A percentile compares a stretch with the other conserved stretches of the same genome.
Evolutionary conservation across 2,329 filamentous ascomycete genomes (phyloP).

Genomic region (Nannizzia gypsea): DNA sequence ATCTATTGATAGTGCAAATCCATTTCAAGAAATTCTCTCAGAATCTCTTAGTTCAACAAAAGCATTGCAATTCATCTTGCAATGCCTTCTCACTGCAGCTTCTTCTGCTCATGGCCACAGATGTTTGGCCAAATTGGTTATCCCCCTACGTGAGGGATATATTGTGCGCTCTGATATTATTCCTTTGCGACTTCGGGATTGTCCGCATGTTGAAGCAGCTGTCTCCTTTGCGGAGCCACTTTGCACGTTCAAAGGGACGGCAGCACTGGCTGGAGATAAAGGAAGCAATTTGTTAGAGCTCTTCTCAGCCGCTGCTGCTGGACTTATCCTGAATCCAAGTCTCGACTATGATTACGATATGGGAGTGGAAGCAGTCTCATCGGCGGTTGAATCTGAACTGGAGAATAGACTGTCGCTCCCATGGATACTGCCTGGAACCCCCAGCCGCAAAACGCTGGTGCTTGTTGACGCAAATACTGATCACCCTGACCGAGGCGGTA

Average conservation of each 20-base stretch:
- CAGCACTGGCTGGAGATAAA: not conserved
- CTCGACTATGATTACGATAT: not conserved
- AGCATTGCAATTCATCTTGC: not conserved
- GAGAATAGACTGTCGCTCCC: constrained; percentile 5
- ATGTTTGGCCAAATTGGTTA: not conserved
- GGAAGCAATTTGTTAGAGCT: not conserved
- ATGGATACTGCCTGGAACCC: constrained; percentile 1
- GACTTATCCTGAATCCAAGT: not conserved
- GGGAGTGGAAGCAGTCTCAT: not conserved
- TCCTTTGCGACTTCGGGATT: constrained; percentile 7
- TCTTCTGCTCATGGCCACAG: not conserved
- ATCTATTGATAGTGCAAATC: not conserved
- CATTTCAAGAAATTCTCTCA: not conserved
- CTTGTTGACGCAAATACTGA: constrained; percentile 4
- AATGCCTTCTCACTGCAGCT: not conserved
- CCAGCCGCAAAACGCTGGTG: not conserved
- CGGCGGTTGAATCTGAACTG: not conserved
- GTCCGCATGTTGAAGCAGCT: constrained; percentile 5
- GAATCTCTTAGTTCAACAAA: not conserved
- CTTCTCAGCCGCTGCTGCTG: not conserved
- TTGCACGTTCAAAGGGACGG: not conserved
- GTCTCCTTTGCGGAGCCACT: constrained; percentile 7
- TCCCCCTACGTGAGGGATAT: constrained; percentile 7
- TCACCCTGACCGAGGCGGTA: not conserved
- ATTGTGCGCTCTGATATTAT: constrained; percentile 11